Percentiles rank a stretch among this genome's conserved stretches.
Conservation (phyloP, 306 rosid genomes). For the Spatholobus suberectus region DNA sequence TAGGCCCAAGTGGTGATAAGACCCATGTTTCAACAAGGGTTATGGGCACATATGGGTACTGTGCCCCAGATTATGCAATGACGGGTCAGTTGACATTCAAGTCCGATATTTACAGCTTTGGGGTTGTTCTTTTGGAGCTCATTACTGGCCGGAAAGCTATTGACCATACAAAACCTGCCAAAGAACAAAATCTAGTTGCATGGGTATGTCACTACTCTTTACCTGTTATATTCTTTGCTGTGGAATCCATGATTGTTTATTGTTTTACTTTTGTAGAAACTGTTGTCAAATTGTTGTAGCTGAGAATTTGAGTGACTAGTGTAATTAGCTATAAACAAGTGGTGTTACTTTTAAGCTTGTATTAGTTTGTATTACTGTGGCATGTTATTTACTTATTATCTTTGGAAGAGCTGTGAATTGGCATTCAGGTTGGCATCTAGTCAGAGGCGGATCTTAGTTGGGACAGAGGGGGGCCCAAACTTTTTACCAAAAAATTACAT, state of each 20-base stretch:
- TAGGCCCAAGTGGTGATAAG: constrained; percentile 76
- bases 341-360: constrained; percentile 13
- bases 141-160: constrained; percentile 81
- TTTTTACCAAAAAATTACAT: too few relatives aligned
- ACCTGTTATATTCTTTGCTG: neutral
- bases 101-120: constrained; percentile 90
- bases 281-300: neutral
- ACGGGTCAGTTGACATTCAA: constrained; percentile 86
- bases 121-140: constrained; percentile 94
- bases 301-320: neutral
- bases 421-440: neutral
- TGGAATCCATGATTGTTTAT: neutral
- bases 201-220: constrained; percentile 66
- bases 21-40: constrained; percentile 81
- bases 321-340: neutral
- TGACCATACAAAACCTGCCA: constrained; percentile 51
- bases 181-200: constrained; percentile 75
- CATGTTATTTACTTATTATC: neutral
- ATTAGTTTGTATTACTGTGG: constrained; percentile 1
- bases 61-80: constrained; percentile 88
- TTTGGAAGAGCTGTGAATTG: neutral
- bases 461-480: too few relatives aligned
- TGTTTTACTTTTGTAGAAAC: constrained; percentile 1
- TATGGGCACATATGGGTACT: constrained; percentile 90
- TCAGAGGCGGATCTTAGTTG: too few relatives aligned